These are phyloP conservation scores for Theobroma cacao DNA, from an alignment of 345 rosid genomes.

Conservation along the genomic window DNA sequence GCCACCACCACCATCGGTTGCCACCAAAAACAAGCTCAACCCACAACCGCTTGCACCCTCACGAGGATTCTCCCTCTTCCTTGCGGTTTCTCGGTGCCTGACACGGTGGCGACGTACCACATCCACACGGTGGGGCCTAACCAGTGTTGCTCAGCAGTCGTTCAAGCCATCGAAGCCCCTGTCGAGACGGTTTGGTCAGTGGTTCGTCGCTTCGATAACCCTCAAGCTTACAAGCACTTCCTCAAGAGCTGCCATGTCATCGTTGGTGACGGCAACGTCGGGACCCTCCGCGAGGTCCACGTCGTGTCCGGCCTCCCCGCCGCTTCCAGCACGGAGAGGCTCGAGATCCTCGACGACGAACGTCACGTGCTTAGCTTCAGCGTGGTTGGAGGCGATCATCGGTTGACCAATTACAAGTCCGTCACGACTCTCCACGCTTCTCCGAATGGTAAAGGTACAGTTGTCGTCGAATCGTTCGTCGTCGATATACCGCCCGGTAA, in stretches of 20 bases:
- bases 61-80: slow-evolving; percentile 21
- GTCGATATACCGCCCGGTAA: slow-evolving; percentile 84
- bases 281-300: slow-evolving; percentile 64
- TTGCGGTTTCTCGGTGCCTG: slow-evolving; percentile 40
- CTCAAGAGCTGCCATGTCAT: slow-evolving; percentile 69
- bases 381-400: slow-evolving; percentile 85
- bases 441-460: slow-evolving; percentile 37
- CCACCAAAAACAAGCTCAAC: slow-evolving; percentile 24
- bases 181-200: slow-evolving; percentile 72
- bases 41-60: background rate
- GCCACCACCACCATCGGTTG: slow-evolving; percentile 18
- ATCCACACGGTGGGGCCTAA: slow-evolving; percentile 43
- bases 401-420: slow-evolving; percentile 68
- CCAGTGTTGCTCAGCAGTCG: slow-evolving; percentile 68
- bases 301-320: slow-evolving; percentile 94
- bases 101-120: slow-evolving; percentile 49
- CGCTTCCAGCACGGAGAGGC: slow-evolving; percentile 64
- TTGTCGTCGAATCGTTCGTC: slow-evolving; percentile 80
- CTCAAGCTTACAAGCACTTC: slow-evolving; percentile 82
- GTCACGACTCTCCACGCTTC: slow-evolving; percentile 77
- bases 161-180: slow-evolving; percentile 60
- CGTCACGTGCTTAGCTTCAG: slow-evolving; percentile 75
- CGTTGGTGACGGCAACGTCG: slow-evolving; percentile 70
- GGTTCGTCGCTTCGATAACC: slow-evolving; percentile 78
- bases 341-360: slow-evolving; percentile 87